Base-by-base conservation (phyloP, 768 basidiomycete genomes). In the Strobilomyces confusus region DNA sequence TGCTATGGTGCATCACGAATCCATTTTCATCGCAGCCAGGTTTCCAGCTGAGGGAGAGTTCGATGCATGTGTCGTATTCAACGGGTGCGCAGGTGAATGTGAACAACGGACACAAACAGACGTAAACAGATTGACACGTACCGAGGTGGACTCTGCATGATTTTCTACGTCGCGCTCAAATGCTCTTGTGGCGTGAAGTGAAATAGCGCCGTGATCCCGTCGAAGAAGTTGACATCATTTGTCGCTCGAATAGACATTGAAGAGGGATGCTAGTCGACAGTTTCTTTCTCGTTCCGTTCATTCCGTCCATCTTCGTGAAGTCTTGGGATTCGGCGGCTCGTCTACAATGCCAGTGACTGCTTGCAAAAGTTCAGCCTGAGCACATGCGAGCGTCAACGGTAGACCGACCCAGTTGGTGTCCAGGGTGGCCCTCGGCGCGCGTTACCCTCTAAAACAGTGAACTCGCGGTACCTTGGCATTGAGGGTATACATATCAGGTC, bases 21-120 rank as follows among this genome's bases (percentile, higher is more conserved):
- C 67, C 65, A 20, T 52, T 61, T n/a, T 69, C 67, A 42, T 69
- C 67, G 22, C 56, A 59, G 15, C 67, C 69, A 0, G 56, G 63
- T 8, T 46, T 26, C 69, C 69, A 69, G 5, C 59, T 65, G 20
- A 63, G 44, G 34, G 63, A 69, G n/a, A 69, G 47, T 30, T 38
- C 32, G 13, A 22, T 17, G 15, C n/a, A 25, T 22, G 19, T n/a
- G 14, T 20, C 14, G 6, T 45, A 23, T n/a, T n/a, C 34, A 20
- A n/a, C 23, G 25, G 30, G n/a, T 17, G 19, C 5, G 20, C 14
- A 12, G 3, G 19, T 9, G 9, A 38, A 8, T 3, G 17, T 37
- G 37, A 8, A 19, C 19, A n/a, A 14, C 13, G 9, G 9, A 23
- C 5, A 14, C 19, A 20, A 17, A 34, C 9, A 34, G 9, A 48